These are phyloP conservation scores for Corinectria fuckeliana DNA, from an alignment of 2,329 filamentous ascomycete genomes.

Conservation along the genomic window DNA sequence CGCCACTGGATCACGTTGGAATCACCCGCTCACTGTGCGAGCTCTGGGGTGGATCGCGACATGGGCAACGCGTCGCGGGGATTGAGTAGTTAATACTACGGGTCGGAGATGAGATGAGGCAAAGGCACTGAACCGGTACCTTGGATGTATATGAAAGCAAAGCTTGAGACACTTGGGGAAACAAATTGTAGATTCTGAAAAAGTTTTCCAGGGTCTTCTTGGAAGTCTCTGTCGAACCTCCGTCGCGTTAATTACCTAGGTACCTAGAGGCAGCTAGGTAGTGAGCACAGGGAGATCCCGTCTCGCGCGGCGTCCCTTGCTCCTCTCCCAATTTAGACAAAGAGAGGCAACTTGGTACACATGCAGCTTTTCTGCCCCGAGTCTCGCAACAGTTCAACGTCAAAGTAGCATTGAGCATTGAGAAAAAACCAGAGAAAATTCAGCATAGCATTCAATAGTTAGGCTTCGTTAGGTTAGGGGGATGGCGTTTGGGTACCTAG, in stretches of 20 bases:
- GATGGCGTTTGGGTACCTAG: too few species aligned
- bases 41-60: background rate
- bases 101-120: too few species aligned
- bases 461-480: too few species aligned
- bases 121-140: too few species aligned
- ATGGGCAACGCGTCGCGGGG: background rate
- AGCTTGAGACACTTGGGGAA: too few species aligned
- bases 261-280: background rate
- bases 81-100: background rate
- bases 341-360: conserved; percentile 9
- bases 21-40: background rate
- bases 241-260: background rate
- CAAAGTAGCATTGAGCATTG: too few species aligned
- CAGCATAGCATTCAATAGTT: too few species aligned
- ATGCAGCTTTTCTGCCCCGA: too few species aligned
- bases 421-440: too few species aligned
- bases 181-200: too few species aligned
- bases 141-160: too few species aligned
- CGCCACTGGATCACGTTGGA: background rate
- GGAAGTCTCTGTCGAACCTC: background rate
- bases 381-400: too few species aligned
- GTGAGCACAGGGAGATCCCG: conserved; percentile 9
- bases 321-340: conserved; percentile 2
- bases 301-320: conserved; percentile 2
- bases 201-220: background rate